Evolutionary conservation across 2,329 filamentous ascomycete genomes (phyloP), one percentile per base, ranked within the genome.

Genomic region (Orbilia blumenaviensis): DNA sequence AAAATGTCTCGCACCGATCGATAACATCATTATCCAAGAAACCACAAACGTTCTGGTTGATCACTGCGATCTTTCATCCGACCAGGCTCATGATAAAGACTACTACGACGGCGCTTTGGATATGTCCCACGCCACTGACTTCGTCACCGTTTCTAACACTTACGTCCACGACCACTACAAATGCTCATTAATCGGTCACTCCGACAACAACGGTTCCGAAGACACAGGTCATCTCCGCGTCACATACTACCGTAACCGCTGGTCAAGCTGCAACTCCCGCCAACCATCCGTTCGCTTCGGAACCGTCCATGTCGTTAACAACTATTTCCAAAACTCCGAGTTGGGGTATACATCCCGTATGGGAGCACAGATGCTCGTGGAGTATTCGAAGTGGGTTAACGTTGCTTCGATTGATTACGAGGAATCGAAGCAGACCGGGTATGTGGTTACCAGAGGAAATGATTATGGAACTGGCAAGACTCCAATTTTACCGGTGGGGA

Each of bases 221-320:
- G 81, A 80, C 78, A 80, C 80, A 8, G 89, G 88, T 78, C 84
- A 89, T 80, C 84, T 91, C 42, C 86, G 84, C 80, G 84, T 91
- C 66, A 91, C 89, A 66, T 89, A 89, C 81, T 85, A 86, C 83
- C 88, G 89, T 85, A 91, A 91, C 86, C 84, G 87, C 84, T 90
- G 78, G 61, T 67, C 32, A 78, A 89, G 90, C 84, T 83, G 89
- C 81, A 88, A 89, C 85, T 88, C 86, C 7, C 89, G 89, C 61
- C 84, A 83, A 0, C 89, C 89, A 1, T 87, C 86, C 2, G 81
- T 91, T 81, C 88, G 89, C 79, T 91, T 91, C 83, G 89, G 89
- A 29, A 90, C 87, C 48, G 88, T 84, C 10, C 89, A 91, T 83
- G 81, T 88, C 79, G 88, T 86, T 84, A 89, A 88, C 84, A 85